Evolutionary conservation across 441 rosid genomes (phyloP).

Genomic region (Arabidopsis lyrata): DNA sequence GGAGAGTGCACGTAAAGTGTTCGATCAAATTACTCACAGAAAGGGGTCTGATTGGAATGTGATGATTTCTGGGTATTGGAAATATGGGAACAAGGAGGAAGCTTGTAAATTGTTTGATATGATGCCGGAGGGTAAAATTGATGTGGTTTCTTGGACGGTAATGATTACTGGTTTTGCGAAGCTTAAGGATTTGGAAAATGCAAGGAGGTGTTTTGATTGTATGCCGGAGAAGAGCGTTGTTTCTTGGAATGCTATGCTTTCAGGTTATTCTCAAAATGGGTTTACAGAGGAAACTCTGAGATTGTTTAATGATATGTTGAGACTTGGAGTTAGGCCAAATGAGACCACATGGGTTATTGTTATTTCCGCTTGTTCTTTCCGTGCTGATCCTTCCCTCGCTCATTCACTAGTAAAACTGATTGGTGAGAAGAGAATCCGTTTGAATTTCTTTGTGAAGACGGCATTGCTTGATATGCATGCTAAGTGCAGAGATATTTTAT

Average conservation of each 20-base stretch:
- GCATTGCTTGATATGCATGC: conserved; percentile 51
- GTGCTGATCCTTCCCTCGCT: conserved; percentile 49
- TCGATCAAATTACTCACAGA: conserved; percentile 53
- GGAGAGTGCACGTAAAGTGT: conserved; percentile 46
- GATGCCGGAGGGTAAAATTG: conserved; percentile 37
- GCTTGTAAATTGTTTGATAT: conserved; percentile 47
- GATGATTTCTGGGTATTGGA: conserved; percentile 56
- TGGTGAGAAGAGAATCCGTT: conserved; percentile 15
- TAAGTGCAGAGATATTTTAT: conserved; percentile 45
- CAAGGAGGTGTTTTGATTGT: conserved; percentile 48
- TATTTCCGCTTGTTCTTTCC: conserved; percentile 44
- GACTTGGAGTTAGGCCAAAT: conserved; percentile 46
- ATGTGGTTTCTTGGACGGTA: conserved; percentile 55
- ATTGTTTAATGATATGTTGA: conserved; percentile 47
- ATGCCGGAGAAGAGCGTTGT: conserved; percentile 49
- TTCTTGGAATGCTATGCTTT: conserved; percentile 60
- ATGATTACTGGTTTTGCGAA: conserved; percentile 51
- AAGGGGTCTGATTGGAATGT: conserved; percentile 53
- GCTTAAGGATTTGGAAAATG: conserved; percentile 48
- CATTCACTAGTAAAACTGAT: conserved; percentile 46
- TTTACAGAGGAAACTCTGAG: conserved; percentile 42
- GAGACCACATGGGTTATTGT: conserved; percentile 54
- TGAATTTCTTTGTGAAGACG: conserved; percentile 47
- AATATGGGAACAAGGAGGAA: conserved; percentile 46
- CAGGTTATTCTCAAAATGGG: conserved; percentile 51